Base-by-base conservation (phyloP, 345 rosid genomes). In the Hibiscus mutabilis region DNA sequence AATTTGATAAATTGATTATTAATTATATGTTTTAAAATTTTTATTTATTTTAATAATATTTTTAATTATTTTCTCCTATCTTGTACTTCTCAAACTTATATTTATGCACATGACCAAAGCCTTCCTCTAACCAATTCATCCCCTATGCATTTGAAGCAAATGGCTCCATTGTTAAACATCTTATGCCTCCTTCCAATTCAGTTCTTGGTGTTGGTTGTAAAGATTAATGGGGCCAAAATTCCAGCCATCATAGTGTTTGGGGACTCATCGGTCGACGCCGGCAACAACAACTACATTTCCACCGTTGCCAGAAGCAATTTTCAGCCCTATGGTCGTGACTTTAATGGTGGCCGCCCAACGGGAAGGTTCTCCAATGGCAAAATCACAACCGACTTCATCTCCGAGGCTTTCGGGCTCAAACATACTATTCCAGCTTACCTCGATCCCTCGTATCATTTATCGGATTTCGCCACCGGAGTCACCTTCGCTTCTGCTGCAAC, bases 241-340 rank as follows among this genome's bases (percentile, higher is more conserved):
- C 87, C 90, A 1, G 90, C 90, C 0, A 64, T 83, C 14, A 81
- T 86, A 16, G 88, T 86, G 78, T 86, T 86, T 22, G 90, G 90
- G 1, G 90, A 86, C 76, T 86, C 90, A 0, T 61, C 88, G 0
- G 90, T 86, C 1, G 90, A 86, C 71, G 85, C 90, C 0, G 90
- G 88, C 5, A 86, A 84, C 81, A 86, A 86, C 74, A 86, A 86
- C 46, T 73, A 53, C 2, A 86, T 86, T 22, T 81, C 88, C 6
- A 86, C 90, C 27, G n/a, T 86, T n/a, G 80, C 82, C 0, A 79
- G 82, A 75, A 86, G 90, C 80, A 86, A 86, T 78, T 86, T 86
- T 60, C 78, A 78, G 81, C 90, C 90, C 0, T 86, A 86, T 51
- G 90, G 90, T 5, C 84, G 90, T 6, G 90, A 86, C 64, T 84